phyloP scores from a whole-genome alignment of 1,284 basidiomycete species.

The Laetiporus sulphureus region DNA sequence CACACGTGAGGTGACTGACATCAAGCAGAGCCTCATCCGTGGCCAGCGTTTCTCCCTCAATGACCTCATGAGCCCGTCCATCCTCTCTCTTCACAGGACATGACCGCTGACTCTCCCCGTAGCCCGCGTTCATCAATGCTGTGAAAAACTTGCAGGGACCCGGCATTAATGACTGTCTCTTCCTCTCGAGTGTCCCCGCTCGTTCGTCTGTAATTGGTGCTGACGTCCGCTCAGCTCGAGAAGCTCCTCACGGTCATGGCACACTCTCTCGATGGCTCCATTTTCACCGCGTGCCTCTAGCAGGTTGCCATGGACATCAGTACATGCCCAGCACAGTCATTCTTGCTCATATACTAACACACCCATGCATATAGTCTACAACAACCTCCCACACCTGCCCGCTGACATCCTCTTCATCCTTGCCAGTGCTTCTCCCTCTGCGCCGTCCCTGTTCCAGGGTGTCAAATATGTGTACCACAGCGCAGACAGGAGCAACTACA shows the following conservation, averaged over 20 bases:
- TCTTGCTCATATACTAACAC: neutral
- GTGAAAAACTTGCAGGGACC: conserved; percentile 31
- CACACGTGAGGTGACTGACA: conserved; percentile 1
- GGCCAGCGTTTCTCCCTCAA: conserved; percentile 5
- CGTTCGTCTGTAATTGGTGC: neutral
- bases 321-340: too few species aligned
- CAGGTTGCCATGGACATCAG: conserved; percentile 42
- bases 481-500: conserved; percentile 74
- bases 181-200: conserved; percentile 29
- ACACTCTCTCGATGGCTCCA: conserved; percentile 40
- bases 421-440: neutral
- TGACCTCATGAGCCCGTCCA: conserved; percentile 2
- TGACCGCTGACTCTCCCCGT: neutral
- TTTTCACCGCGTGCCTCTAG: conserved; percentile 37
- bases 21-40: conserved; percentile 2
- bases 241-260: conserved; percentile 58
- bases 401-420: conserved; percentile 43
- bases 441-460: neutral
- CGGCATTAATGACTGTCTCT: conserved; percentile 52
- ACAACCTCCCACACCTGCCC: conserved; percentile 71
- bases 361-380: conserved; percentile 38
- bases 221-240: conserved; percentile 46
- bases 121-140: conserved; percentile 41
- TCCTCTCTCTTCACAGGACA: too few species aligned
- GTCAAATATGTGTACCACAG: conserved; percentile 44